Evolutionary conservation across 2,329 filamentous ascomycete species (phyloP).

Genomic region (Annulohypoxylon truncatum): DNA sequence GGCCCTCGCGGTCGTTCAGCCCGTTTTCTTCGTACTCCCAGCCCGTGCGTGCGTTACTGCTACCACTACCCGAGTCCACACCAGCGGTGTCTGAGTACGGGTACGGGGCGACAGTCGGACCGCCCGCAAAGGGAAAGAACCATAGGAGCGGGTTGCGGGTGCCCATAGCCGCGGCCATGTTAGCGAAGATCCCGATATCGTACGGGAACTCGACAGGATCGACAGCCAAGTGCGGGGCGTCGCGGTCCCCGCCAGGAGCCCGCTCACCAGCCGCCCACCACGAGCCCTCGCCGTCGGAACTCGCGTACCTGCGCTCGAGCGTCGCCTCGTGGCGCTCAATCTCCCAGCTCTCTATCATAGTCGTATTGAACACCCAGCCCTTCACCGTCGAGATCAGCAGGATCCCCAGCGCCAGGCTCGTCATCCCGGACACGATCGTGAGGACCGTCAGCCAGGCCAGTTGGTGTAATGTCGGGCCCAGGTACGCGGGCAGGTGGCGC

Average conservation of each 20-base stretch:
- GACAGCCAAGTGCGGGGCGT: conserved; percentile 61
- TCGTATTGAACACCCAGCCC: conserved; percentile 75
- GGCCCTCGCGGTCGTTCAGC: conserved; percentile 72
- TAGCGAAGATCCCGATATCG: conserved; percentile 79
- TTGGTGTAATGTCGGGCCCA: conserved; percentile 72
- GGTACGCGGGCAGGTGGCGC: conserved; percentile 77
- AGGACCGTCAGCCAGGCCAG: conserved; percentile 72
- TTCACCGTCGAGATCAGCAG: conserved; percentile 72
- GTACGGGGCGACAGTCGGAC: conserved; percentile 56
- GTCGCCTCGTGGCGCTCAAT: conserved; percentile 71
- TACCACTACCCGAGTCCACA: conserved; percentile 2
- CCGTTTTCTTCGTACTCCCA: conserved; percentile 80
- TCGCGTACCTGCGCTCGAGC: conserved; percentile 57
- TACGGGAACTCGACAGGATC: conserved; percentile 82
- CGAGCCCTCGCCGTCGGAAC: conserved; percentile 52
- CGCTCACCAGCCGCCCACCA: conserved; percentile 50
- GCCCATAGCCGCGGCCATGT: conserved; percentile 82
- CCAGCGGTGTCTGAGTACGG: not conserved
- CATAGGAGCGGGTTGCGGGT: conserved; percentile 72
- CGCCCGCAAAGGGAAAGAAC: conserved; percentile 74
- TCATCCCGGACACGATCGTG: conserved; percentile 66
- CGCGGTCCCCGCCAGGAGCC: conserved; percentile 44
- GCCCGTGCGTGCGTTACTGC: conserved; percentile 51
- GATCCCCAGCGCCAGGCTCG: conserved; percentile 71
- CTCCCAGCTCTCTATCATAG: conserved; percentile 86